Evolutionary conservation across 352 stramenopile genomes (phyloP).

Genomic region (Globisporangium perplexum): DNA sequence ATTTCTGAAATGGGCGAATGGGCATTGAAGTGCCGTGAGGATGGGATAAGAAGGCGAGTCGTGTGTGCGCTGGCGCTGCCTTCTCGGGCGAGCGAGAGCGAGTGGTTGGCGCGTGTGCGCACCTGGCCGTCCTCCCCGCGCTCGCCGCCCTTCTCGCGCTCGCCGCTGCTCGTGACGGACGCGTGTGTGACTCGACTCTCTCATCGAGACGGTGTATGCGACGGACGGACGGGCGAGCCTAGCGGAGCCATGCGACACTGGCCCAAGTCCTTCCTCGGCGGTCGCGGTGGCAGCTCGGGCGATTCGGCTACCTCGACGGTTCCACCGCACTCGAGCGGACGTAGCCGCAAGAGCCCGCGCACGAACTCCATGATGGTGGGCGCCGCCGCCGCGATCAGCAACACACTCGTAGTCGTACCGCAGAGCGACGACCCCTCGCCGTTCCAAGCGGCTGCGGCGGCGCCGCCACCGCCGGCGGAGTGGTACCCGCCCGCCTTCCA

Average conservation of each 20-base stretch:
- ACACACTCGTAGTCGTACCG: not conserved
- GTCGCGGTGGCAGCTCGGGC: no score
- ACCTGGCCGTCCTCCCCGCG: no score
- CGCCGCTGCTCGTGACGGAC: no score
- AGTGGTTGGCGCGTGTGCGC: no score
- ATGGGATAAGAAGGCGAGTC: no score
- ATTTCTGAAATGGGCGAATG: no score
- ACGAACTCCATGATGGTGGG: conserved; percentile 3
- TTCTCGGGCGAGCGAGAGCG: no score
- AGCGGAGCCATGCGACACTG: not conserved
- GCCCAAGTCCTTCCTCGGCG: not conserved
- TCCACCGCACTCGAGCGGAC: no score
- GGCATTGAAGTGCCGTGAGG: no score
- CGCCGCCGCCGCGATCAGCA: not conserved
- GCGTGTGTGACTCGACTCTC: no score
- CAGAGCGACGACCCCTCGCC: conserved; percentile 7
- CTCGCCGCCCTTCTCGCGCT: no score
- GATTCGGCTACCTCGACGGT: not conserved
- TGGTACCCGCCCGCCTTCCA: conserved; percentile 4
- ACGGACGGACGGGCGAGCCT: not conserved
- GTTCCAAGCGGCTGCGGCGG: conserved; percentile 3
- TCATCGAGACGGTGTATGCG: not conserved
- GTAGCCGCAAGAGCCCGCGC: conserved; percentile 6
- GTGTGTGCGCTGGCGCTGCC: no score
- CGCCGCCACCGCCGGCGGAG: not conserved